phyloP scores from a whole-genome alignment of 805 yeast genomes.

The Saturnispora mendoncae region DNA sequence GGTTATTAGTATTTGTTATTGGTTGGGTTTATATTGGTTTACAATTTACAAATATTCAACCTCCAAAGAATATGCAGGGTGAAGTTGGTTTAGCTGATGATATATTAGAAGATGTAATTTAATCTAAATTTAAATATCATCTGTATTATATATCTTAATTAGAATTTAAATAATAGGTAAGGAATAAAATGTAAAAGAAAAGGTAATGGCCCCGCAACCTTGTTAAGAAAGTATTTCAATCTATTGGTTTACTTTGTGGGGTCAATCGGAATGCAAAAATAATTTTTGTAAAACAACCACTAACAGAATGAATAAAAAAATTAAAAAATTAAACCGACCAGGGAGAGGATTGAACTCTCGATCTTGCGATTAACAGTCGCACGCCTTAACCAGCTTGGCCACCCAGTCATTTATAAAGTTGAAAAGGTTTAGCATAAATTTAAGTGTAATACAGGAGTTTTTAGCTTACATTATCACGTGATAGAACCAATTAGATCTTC shows the following conservation, averaged over 20 bases:
- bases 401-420: conserved; percentile 31
- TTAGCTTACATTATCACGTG: too few species aligned
- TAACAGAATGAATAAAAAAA: background rate
- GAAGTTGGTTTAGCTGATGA: conserved; percentile 33
- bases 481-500: background rate
- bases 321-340: conserved; percentile 31
- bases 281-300: too few species aligned
- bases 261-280: too few species aligned
- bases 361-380: conserved; percentile 60
- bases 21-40: conserved; percentile 54
- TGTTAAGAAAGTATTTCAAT: too few species aligned
- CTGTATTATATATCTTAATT: background rate
- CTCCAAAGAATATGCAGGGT: conserved; percentile 73
- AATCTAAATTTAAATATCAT: too few species aligned
- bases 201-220: too few species aligned
- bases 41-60: conserved; percentile 65
- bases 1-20: conserved; percentile 45
- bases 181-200: too few species aligned
- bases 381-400: conserved; percentile 57
- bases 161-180: background rate
- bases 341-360: conserved; percentile 56
- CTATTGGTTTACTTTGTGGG: too few species aligned
- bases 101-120: conserved; percentile 29
- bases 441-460: too few species aligned
- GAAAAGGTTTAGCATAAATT: background rate